A percentile compares a stretch with the other conserved stretches of the same genome.
These are phyloP conservation scores for Ilyonectria mors-panacis DNA, from an alignment of 2,329 filamentous ascomycete species.

Conservation along the genomic window DNA sequence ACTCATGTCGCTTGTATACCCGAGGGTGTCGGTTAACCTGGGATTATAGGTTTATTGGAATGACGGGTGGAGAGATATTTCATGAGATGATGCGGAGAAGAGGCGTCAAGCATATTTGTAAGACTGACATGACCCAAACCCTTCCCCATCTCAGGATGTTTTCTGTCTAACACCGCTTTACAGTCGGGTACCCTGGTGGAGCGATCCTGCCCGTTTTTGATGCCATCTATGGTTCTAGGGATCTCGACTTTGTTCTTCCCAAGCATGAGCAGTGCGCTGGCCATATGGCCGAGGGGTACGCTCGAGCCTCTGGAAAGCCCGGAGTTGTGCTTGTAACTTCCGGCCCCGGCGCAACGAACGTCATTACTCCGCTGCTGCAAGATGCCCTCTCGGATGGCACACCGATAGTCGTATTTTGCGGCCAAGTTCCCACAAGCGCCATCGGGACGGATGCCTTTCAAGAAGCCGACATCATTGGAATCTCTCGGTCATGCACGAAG, in stretches of 20 bases:
- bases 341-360: constrained; percentile 95
- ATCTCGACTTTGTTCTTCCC: constrained; percentile 96
- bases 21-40: not conserved
- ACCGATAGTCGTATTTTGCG: constrained; percentile 94
- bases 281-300: constrained; percentile 99
- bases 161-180: constrained; percentile 3
- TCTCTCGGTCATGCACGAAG: constrained; percentile 95
- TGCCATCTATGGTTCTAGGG: constrained; percentile 97
- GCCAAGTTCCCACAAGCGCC: constrained; percentile 90
- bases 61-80: constrained; percentile 8
- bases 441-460: constrained; percentile 98
- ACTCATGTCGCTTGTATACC: not conserved
- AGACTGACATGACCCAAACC: not conserved
- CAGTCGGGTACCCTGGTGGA: constrained; percentile 92
- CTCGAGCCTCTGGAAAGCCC: constrained; percentile 91
- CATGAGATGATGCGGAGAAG: constrained; percentile 11
- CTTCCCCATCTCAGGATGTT: not conserved
- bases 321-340: constrained; percentile 98
- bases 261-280: constrained; percentile 98
- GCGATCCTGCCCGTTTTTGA: constrained; percentile 98
- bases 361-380: constrained; percentile 97
- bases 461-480: constrained; percentile 94
- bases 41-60: constrained; percentile 7
- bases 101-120: constrained; percentile 7
- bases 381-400: constrained; percentile 96